phyloP scores from a whole-genome alignment of 2,329 filamentous ascomycete species.

The Neonectria punicea region DNA sequence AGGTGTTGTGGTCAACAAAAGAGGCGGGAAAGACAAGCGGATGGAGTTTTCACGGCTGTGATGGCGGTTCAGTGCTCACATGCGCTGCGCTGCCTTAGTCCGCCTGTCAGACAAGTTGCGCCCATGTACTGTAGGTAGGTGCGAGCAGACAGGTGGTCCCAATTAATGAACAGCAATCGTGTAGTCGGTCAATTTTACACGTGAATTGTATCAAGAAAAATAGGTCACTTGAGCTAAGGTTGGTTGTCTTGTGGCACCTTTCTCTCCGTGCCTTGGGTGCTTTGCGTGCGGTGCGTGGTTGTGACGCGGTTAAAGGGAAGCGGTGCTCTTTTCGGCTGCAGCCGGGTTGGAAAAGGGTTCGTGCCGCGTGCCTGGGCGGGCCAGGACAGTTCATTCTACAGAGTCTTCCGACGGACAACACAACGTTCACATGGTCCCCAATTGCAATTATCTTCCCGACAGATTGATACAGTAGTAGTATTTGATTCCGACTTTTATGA shows the following conservation, averaged over 20 bases:
- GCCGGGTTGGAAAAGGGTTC: slow-evolving; percentile 38
- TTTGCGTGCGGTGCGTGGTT: background rate
- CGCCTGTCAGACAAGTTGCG: slow-evolving; percentile 3
- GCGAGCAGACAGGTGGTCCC: background rate
- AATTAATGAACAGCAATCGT: background rate
- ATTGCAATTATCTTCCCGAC: slow-evolving; percentile 30
- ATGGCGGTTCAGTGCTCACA: slow-evolving; percentile 16
- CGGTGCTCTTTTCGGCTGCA: slow-evolving; percentile 34
- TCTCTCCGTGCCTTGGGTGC: background rate
- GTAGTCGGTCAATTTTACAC: background rate
- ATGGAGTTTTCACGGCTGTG: slow-evolving; percentile 16
- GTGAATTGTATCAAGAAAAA: background rate
- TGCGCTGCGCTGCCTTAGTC: slow-evolving; percentile 21
- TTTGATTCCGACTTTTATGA: slow-evolving; percentile 42
- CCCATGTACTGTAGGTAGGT: background rate
- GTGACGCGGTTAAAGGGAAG: slow-evolving; percentile 18
- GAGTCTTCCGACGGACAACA: background rate
- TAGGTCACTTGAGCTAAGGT: background rate
- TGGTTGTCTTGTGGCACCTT: background rate
- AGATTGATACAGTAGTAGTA: slow-evolving; percentile 47
- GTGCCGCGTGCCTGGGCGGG: slow-evolving; percentile 21
- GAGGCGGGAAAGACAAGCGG: background rate
- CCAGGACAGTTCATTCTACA: slow-evolving; percentile 10
- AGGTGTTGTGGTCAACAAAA: background rate
- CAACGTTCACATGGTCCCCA: slow-evolving; percentile 20